phyloP scores from a whole-genome alignment of 257 asterid species.

The Datura wrightii region DNA sequence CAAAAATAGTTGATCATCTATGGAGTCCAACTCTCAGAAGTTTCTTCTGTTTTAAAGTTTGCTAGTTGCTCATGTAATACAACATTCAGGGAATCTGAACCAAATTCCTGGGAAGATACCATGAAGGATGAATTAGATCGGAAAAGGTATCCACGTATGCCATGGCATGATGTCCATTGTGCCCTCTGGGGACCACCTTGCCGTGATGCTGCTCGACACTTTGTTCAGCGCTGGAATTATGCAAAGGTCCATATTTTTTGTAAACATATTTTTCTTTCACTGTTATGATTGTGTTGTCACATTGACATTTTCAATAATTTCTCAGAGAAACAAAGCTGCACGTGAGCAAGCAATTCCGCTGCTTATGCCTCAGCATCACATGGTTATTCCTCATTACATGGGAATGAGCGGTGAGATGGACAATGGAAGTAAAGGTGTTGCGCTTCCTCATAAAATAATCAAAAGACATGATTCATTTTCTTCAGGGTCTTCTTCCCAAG shows the following conservation, averaged over 20 bases:
- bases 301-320: slow-evolving; percentile 38
- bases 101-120: slow-evolving; percentile 94
- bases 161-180: slow-evolving; percentile 99
- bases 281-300: slow-evolving; percentile 33
- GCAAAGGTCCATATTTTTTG: slow-evolving; percentile 73
- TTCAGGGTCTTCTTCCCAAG: slow-evolving; percentile 73
- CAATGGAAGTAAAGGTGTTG: slow-evolving; percentile 41
- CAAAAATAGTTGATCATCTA: not conserved
- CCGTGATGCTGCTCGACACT: slow-evolving; percentile 94
- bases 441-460: slow-evolving; percentile 39
- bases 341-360: slow-evolving; percentile 86
- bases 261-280: slow-evolving; percentile 22
- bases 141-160: slow-evolving; percentile 86
- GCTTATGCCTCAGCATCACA: slow-evolving; percentile 97
- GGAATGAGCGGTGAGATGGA: slow-evolving; percentile 61
- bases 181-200: slow-evolving; percentile 98
- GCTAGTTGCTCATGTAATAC: slow-evolving; percentile 41
- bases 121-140: slow-evolving; percentile 91
- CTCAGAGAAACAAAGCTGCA: slow-evolving; percentile 91
- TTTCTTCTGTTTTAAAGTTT: slow-evolving; percentile 30
- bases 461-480: slow-evolving; percentile 66
- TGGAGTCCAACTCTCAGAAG: not conserved
- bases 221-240: slow-evolving; percentile 98
- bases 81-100: slow-evolving; percentile 88
- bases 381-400: slow-evolving; percentile 97